Evolutionary conservation across 176 grass and related monocot genomes (phyloP), one percentile per base, ranked within the genome.

Genomic region (Typha latifolia): DNA sequence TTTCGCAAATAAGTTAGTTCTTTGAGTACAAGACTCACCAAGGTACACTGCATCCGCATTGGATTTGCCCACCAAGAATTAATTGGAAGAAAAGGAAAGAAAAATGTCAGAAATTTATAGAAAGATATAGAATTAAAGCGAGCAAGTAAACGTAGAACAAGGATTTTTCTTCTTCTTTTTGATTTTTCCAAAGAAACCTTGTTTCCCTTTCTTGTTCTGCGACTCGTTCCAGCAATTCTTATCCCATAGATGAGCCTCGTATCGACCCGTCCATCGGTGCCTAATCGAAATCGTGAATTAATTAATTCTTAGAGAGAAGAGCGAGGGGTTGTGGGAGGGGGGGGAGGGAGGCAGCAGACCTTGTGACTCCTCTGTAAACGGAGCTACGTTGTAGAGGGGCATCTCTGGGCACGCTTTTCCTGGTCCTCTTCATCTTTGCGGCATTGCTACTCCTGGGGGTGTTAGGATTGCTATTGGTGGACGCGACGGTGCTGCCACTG

Each of bases 231-330:
- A 90, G 79, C 79, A 89, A 74, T 78, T 80, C 79, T 96, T 96
- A 82, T 96, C 91, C 91, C 91, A 90, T 69, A 90, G 72, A 81
- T 96, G 91, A n/a, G 91, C 91, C 91, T 96, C 91, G 84, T 78
- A 90, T 72, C 91, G 63, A 21, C 91, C 91, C 24, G 91, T 96
- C 91, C 91, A 96, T 19, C 91, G 70, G 78, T 96, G 91, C 86
- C 91, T 96, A 65, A 12, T 20, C 32, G 47, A 18, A 53, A 53
- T 53, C 3, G 13, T n/a, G 14, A 4, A 55, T 55, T n/a, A n/a
- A 1, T 26, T 26, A 18, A 55, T 55, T 18, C 1, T 16, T 18
- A 53, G 5, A 1, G 16, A 52, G 16, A 2, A 55, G 24, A 29
- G 27, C 1, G 27, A 29, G 27, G 3, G 27, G 27, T 1, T 43